Evolutionary conservation across 2,329 filamentous ascomycete species (phyloP).

Genomic region (Epichloe sylvatica): DNA sequence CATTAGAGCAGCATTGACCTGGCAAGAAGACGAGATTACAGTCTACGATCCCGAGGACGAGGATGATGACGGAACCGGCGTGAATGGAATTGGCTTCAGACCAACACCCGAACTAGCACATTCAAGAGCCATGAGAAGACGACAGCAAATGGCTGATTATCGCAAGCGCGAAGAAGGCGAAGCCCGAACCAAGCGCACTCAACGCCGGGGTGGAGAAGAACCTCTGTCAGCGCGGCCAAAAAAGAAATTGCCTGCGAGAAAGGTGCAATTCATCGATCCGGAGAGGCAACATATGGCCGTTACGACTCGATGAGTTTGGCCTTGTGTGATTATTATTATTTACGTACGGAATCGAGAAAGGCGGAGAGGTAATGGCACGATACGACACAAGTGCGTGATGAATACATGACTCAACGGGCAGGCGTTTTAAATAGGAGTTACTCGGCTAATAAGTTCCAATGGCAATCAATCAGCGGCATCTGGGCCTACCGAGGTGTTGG

Average conservation of each 20-base stretch:
- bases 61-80: conserved; percentile 52
- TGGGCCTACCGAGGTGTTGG: too few species aligned
- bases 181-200: conserved; percentile 40
- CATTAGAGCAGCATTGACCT: conserved; percentile 45
- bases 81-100: conserved; percentile 55
- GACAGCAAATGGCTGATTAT: conserved; percentile 49
- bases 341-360: neutral
- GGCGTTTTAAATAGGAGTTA: neutral
- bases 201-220: conserved; percentile 29
- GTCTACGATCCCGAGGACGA: conserved; percentile 50
- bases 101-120: conserved; percentile 48
- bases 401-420: neutral
- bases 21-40: conserved; percentile 56
- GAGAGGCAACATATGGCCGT: conserved; percentile 21
- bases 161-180: conserved; percentile 46
- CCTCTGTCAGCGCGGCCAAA: conserved; percentile 13
- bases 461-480: too few species aligned
- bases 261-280: conserved; percentile 27
- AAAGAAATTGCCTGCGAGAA: conserved; percentile 17
- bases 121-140: conserved; percentile 40
- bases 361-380: neutral
- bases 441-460: too few species aligned
- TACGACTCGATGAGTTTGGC: conserved; percentile 11
- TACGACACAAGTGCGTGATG: neutral
- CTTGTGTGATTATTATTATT: neutral